Conservation (phyloP, 225 moss, liverwort and hornwort genomes). For the Bryoerythrophyllum caledonicum region DNA sequence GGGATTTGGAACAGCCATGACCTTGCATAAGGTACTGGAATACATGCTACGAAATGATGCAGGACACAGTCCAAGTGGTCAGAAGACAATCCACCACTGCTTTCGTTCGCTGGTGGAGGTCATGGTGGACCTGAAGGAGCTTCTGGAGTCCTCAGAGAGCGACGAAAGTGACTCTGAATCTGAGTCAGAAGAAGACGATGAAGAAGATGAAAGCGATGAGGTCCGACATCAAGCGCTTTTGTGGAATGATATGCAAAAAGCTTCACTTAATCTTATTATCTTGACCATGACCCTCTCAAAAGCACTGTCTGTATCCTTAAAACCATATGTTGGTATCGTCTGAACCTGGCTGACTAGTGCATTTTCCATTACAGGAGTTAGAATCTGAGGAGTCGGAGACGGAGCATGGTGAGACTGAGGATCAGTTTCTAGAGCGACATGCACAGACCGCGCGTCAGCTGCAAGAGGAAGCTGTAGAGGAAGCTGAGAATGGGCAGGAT, state of each 20-base stretch:
- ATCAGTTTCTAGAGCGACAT: constrained; percentile 80
- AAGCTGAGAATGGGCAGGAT: constrained; percentile 92
- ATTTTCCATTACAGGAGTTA: constrained; percentile 47
- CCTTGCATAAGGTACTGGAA: constrained; percentile 76
- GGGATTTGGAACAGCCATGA: constrained; percentile 57
- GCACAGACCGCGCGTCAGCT: constrained; percentile 81
- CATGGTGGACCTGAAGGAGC: constrained; percentile 88
- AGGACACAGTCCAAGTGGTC: constrained; percentile 36
- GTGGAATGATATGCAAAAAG: constrained; percentile 9
- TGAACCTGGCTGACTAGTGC: constrained; percentile 11
- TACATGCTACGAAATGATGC: constrained; percentile 42
- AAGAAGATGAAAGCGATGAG: constrained; percentile 71
- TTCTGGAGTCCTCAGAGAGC: constrained; percentile 69
- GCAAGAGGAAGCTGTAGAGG: constrained; percentile 73
- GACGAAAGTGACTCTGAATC: constrained; percentile 61
- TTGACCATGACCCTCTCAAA: not conserved
- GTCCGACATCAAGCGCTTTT: constrained; percentile 42
- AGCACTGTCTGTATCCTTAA: not conserved
- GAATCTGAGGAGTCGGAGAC: constrained; percentile 71
- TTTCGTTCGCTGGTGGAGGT: constrained; percentile 84
- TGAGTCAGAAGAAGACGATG: constrained; percentile 66
- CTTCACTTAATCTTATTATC: not conserved
- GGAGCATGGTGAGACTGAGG: constrained; percentile 77
- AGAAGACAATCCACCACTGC: constrained; percentile 68
- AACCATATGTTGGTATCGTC: not conserved